These are phyloP conservation scores for Lolium rigidum DNA, from an alignment of 176 grass and related monocot genomes.

Conservation along the genomic window DNA sequence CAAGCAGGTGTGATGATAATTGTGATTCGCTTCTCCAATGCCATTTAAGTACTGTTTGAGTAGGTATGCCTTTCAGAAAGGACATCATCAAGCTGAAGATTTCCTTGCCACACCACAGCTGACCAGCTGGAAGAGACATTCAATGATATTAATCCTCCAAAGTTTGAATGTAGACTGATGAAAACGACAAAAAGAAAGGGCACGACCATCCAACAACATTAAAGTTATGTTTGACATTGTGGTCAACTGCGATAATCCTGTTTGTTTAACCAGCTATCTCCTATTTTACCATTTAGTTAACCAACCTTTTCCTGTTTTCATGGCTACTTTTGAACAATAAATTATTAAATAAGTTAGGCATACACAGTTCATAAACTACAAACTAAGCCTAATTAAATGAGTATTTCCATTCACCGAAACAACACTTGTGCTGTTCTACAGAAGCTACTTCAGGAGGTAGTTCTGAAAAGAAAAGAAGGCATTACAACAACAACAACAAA, in stretches of 20 bases:
- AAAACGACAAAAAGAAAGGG: neutral
- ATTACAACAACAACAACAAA: neutral
- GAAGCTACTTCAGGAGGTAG: neutral
- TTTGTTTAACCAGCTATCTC: neutral
- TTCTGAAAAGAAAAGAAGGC: neutral
- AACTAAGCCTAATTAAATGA: slow-evolving; percentile 3
- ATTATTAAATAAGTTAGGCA: neutral
- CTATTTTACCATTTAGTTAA: neutral
- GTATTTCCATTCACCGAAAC: slow-evolving; percentile 4
- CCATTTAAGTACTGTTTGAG: slow-evolving; percentile 61
- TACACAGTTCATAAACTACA: neutral
- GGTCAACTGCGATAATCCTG: neutral
- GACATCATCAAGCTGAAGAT: slow-evolving; percentile 56
- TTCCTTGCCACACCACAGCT: slow-evolving; percentile 55
- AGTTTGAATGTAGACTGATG: neutral
- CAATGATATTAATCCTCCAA: neutral
- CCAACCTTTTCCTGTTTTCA: neutral
- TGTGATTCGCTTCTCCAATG: slow-evolving; percentile 63
- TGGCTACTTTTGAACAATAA: neutral
- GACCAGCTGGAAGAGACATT: neutral
- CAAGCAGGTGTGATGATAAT: slow-evolving; percentile 59
- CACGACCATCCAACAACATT: neutral
- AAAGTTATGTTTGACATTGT: neutral
- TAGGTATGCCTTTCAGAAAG: slow-evolving; percentile 51
- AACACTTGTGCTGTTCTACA: neutral